phyloP scores from a whole-genome alignment of 345 rosid genomes.

The Heritiera fomes region DNA sequence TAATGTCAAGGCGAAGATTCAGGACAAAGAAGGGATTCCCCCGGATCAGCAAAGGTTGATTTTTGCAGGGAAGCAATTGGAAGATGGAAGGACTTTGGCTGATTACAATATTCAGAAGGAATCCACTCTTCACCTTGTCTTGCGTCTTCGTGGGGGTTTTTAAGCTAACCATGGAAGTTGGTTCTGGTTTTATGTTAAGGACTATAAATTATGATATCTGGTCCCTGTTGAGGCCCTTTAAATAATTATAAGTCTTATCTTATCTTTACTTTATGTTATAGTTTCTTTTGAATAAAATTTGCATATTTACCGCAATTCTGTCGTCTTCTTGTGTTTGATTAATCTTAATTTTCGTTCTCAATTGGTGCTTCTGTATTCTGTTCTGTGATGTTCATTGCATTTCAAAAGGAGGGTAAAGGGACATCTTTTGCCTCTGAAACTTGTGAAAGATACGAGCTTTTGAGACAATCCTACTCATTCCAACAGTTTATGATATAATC shows the following conservation, averaged over 20 bases:
- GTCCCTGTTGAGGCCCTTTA: conserved; percentile 12
- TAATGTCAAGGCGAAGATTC: conserved; percentile 42
- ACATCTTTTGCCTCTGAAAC: too few relatives aligned
- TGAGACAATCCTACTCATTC: too few relatives aligned
- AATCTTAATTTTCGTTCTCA: too few relatives aligned
- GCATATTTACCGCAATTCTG: conserved; percentile 24
- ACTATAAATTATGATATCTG: not conserved
- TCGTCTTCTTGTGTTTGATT: too few relatives aligned
- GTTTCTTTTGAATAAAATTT: not conserved
- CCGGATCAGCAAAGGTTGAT: conserved; percentile 45
- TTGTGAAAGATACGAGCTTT: too few relatives aligned
- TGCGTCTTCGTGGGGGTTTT: conserved; percentile 41
- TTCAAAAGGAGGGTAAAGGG: too few relatives aligned
- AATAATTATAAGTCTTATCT: not conserved
- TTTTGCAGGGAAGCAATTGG: conserved; percentile 43
- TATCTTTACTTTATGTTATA: not conserved
- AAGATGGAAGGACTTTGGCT: conserved; percentile 41
- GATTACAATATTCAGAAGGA: conserved; percentile 48
- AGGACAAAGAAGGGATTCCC: conserved; percentile 44
- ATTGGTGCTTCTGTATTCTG: too few relatives aligned
- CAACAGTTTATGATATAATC: too few relatives aligned
- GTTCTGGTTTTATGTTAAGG: not conserved
- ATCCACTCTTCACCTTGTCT: conserved; percentile 41
- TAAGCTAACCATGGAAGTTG: not conserved
- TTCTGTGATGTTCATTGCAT: too few relatives aligned